These are phyloP conservation scores for Pichia sp. DNA, from an alignment of 1,139 yeast species.

Conservation along the genomic window DNA sequence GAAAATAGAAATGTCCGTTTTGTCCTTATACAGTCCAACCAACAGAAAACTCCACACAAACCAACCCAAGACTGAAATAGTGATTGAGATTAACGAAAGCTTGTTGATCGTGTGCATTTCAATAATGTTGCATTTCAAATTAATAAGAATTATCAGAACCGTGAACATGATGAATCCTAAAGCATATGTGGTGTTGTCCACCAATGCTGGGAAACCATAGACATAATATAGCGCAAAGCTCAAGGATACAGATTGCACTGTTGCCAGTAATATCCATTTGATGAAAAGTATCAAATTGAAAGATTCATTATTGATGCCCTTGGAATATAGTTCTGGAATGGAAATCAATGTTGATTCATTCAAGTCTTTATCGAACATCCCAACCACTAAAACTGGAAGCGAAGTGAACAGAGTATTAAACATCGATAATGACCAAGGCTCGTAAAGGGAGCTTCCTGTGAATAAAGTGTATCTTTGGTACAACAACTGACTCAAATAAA, in stretches of 20 bases:
- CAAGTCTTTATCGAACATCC: conserved; percentile 92
- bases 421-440: conserved; percentile 95
- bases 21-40: conserved; percentile 55
- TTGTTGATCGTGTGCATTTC: conserved; percentile 81
- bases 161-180: conserved; percentile 71
- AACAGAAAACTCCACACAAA: conserved; percentile 76
- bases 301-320: conserved; percentile 68
- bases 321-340: conserved; percentile 80
- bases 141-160: conserved; percentile 62
- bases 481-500: conserved; percentile 80
- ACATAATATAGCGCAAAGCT: conserved; percentile 58
- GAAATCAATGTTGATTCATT: conserved; percentile 83
- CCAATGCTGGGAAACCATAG: conserved; percentile 60
- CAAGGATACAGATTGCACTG: conserved; percentile 62
- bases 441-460: conserved; percentile 90
- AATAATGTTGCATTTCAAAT: conserved; percentile 67
- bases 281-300: conserved; percentile 66
- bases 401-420: conserved; percentile 94
- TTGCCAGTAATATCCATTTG: conserved; percentile 74
- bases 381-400: conserved; percentile 81
- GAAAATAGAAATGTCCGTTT: conserved; percentile 49
- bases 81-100: conserved; percentile 58
- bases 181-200: conserved; percentile 75
- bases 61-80: conserved; percentile 83
- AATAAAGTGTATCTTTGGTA: conserved; percentile 83